These are phyloP conservation scores for Abortiporus biennis DNA, from an alignment of 1,284 basidiomycete genomes.

Conservation along the genomic window DNA sequence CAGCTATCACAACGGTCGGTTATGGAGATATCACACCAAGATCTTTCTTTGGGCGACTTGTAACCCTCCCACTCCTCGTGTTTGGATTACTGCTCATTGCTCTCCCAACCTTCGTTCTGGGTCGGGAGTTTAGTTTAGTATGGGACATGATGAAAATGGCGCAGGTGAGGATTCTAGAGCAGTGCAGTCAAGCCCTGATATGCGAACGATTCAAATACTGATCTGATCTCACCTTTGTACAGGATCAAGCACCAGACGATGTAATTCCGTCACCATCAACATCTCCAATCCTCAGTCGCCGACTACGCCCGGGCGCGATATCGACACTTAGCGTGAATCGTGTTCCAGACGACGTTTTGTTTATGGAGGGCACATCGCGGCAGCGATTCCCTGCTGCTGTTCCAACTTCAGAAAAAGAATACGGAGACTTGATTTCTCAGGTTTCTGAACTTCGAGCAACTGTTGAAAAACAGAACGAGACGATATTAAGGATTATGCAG, in stretches of 20 bases:
- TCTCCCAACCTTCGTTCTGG: slow-evolving; percentile 83
- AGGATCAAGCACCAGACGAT: slow-evolving; percentile 10
- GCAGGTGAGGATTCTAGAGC: slow-evolving; percentile 26
- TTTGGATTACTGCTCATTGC: slow-evolving; percentile 86
- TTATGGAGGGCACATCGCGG: slow-evolving; percentile 16
- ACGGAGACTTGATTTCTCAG: slow-evolving; percentile 49
- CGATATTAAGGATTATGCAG: slow-evolving; percentile 40
- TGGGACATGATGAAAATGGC: slow-evolving; percentile 75
- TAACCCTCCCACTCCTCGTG: slow-evolving; percentile 79
- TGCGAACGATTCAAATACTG: slow-evolving; percentile 5
- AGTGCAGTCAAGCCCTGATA: slow-evolving; percentile 1
- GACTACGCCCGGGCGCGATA: slow-evolving; percentile 4
- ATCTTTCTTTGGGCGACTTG: slow-evolving; percentile 74
- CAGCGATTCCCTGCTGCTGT: slow-evolving; percentile 8
- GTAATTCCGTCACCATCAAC: slow-evolving; percentile 7
- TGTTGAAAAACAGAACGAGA: slow-evolving; percentile 48
- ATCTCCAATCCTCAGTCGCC: slow-evolving; percentile 5
- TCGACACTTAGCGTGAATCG: slow-evolving; percentile 13
- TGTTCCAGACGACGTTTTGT: slow-evolving; percentile 15
- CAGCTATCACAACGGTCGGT: slow-evolving; percentile 81
- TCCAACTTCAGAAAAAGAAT: slow-evolving; percentile 15
- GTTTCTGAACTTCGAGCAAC: slow-evolving; percentile 46
- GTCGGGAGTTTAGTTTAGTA: slow-evolving; percentile 81
- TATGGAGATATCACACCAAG: slow-evolving; percentile 85
- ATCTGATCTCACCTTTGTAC: slow-evolving; percentile 1